Evolutionary conservation across 2,329 filamentous ascomycete species (phyloP), one percentile per base, ranked within the genome.

Genomic region (Nectriaceae sp.): DNA sequence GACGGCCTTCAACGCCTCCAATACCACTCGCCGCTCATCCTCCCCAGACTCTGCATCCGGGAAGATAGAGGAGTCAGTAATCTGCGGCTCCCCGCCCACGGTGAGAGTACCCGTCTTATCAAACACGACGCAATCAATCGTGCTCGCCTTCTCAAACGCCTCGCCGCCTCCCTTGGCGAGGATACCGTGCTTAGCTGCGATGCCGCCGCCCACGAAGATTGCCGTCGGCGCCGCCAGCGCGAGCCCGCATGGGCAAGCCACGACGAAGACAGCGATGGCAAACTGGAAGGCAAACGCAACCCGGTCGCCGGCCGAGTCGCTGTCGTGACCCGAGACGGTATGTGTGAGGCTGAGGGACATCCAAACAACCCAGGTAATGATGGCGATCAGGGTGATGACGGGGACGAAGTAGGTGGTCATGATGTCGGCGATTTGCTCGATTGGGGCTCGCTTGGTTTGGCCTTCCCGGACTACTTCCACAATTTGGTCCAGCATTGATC

Each of bases 21-120:
- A 56, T 3, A 84, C 56, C 6, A 44, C 54, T 2, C 62, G 59
- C 11, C 60, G 62, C 21, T 60, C 59, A 11, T 62, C 54, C 10
- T 59, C 51, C 21, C 57, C 40, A 8, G 35, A 44, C 18, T 47
- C 42, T 26, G 48, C 53, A 33, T 67, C 68, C 0, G 68, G 66
- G 37, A 74, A 75, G 3, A 79, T 43, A 35, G 68, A 60, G 11
- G 71, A 72, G 54, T 84, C 78, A 0, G 83, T 88, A 19, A 93
- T 84, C 21, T 75, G 80, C 0, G 89, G 88, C 55, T 89, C 84
- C 5, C 87, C 88, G 4, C 88, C 75, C 59, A 87, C 74, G 0
- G 90, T 94, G 49, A 95, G 72, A 0, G 90, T 95, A 2, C 90
- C 90, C 0, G 90, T 95, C 75, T 95, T 94, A 76, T 95, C 90